Conservation (phyloP, 1,139 yeast genomes). For the Geotrichum bryndzae region DNA sequence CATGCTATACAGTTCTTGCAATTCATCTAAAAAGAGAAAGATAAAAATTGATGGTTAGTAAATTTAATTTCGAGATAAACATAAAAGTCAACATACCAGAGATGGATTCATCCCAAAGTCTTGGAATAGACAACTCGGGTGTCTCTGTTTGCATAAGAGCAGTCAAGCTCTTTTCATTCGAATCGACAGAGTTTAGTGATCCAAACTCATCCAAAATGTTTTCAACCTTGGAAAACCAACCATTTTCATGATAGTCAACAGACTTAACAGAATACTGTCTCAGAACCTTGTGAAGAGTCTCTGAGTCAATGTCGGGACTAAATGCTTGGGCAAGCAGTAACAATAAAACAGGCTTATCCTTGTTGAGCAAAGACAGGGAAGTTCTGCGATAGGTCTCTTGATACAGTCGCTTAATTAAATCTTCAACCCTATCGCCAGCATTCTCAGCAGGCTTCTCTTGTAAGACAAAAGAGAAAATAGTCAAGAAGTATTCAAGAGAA, state of each 20-base stretch:
- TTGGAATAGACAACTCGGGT: slow-evolving; percentile 11
- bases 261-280: slow-evolving; percentile 5
- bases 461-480: slow-evolving; percentile 42
- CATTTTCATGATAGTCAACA: slow-evolving; percentile 9
- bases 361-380: slow-evolving; percentile 46
- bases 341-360: slow-evolving; percentile 47
- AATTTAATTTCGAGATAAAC: neutral
- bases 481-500: slow-evolving; percentile 46
- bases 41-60: neutral
- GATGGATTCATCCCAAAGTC: slow-evolving; percentile 16
- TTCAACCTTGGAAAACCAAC: slow-evolving; percentile 14
- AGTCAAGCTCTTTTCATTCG: slow-evolving; percentile 84
- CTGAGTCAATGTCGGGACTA: slow-evolving; percentile 14
- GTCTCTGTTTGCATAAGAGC: slow-evolving; percentile 54
- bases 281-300: slow-evolving; percentile 15
- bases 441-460: slow-evolving; percentile 7
- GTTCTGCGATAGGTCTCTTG: slow-evolving; percentile 43
- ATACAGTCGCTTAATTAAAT: slow-evolving; percentile 40
- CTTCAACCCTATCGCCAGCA: slow-evolving; percentile 25
- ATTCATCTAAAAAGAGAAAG: slow-evolving; percentile 17
- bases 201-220: slow-evolving; percentile 16
- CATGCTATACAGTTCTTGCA: slow-evolving; percentile 21
- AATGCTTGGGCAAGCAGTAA: slow-evolving; percentile 36
- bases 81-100: slow-evolving; percentile 3
- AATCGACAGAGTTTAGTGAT: slow-evolving; percentile 3